Evolutionary conservation across 2,329 filamentous ascomycete genomes (phyloP), one percentile per base, ranked within the genome.

Genomic region (Fusarium liriodendri): DNA sequence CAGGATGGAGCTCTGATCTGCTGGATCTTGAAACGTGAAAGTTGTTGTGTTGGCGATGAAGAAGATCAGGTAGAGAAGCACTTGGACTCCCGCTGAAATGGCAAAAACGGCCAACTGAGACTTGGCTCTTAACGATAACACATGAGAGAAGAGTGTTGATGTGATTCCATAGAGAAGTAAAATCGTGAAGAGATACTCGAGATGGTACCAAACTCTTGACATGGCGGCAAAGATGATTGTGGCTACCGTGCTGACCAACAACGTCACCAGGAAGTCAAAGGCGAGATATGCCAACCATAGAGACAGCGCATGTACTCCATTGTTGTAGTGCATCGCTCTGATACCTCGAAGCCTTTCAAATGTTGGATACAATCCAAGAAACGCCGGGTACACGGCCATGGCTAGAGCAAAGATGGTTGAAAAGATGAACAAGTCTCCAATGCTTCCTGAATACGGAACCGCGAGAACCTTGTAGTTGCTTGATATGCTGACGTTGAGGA

Each of bases 281-380:
- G 55, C 40, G 4, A 66, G 32, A 13, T 70, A 64, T 4, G 65
- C 16, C 1, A 62, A 29, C 69, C 67, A 71, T 1, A 70, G 13
- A 2, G 67, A 13, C 6, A 59, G 11, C 2, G 69, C 62, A 20
- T 47, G 67, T 13, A 66, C 60, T 2, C 62, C 54, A 25, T 71
- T 71, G 2, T 40, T 66, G 29, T 71, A 71, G 16, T 71, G 67
- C 3, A 71, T n/a, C 1, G 69, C 64, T 54, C 69, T 58, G 2
- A 71, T 66, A 11, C 64, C 64, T 11, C 50, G 35, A 22, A 70
- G 66, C 1, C 62, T 32, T 29, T 71, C 62, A 10, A 70, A 66
- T 0, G 62, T 55, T 25, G 69, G 69, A 18, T 66, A 71, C 0
- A 71, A 29, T 10, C 45, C 66, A 5, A 71, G 57, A 13, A 71